Evolutionary conservation across 2,329 filamentous ascomycete genomes (phyloP), one percentile per base, ranked within the genome.

Genomic region (Shiraia bambusicola): DNA sequence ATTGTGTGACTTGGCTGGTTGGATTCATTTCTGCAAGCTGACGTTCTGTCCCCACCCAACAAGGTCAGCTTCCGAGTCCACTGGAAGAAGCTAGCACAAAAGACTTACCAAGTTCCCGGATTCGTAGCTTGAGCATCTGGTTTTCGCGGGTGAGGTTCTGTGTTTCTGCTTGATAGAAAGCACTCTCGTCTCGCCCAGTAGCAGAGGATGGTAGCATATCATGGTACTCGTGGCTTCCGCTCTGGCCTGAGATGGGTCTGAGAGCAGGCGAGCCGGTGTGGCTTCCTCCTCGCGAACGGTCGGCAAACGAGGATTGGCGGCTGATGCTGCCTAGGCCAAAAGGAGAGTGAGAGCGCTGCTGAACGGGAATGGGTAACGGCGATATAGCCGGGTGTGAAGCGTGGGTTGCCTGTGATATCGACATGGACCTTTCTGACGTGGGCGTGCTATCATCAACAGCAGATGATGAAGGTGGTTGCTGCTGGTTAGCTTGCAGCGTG

Each of bases 81-180:
- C 16, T 34, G 25, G 3, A 31, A 6, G 9, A 7, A 3, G 16
- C 13, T 2, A 4, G 12, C 2, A 3, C 4, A 8, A 1, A 5
- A 11, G 9, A 42, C 49, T 54, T 70, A 86, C 85, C 86, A 11
- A 90, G 71, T 58, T 90, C 86, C 26, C 84, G 77, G 45, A 90
- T 87, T 34, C 87, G 77, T 63, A 84, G 78, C 47, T 84, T 82
- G 37, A 92, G 72, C 87, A 92, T 90, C 68, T 91, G 87, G 54
- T 91, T 92, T 71, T 91, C 87, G 17, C 87, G 76, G 15, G 83
- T 79, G 56, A 92, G 69, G 70, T 82, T 89, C 68, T 88, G 85
- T 1, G 86, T 88, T 69, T 92, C 87, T 4, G 87, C 87, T 65
- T 90, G 86, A 58, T 91, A 91, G 64, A 89, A 90, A 1, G 84